A percentile compares a stretch with the other conserved stretches of the same genome.
These are phyloP conservation scores for Diaporthe caulivora DNA, from an alignment of 2,329 filamentous ascomycete genomes.

Conservation along the genomic window DNA sequence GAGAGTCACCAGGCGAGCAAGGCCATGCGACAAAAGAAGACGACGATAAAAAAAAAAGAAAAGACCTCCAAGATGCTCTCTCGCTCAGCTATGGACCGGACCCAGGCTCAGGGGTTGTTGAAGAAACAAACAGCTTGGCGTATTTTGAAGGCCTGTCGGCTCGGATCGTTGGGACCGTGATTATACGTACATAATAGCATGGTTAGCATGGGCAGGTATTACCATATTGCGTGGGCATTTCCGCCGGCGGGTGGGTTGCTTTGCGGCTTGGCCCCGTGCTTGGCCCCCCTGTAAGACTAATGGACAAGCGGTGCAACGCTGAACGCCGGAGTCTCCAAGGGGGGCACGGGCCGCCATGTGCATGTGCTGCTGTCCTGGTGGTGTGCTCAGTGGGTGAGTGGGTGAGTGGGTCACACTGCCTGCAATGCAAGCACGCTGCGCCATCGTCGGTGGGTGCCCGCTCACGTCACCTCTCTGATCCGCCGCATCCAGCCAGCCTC, in stretches of 20 bases:
- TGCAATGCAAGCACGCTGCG: not conserved
- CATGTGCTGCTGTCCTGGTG: slow-evolving; percentile 6
- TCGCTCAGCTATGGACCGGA: not conserved
- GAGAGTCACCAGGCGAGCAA: slow-evolving; percentile 1
- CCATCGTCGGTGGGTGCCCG: slow-evolving; percentile 17
- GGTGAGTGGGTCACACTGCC: too few species aligned
- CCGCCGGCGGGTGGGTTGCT: slow-evolving; percentile 19
- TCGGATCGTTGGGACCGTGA: slow-evolving; percentile 18
- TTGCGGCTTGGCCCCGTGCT: slow-evolving; percentile 25
- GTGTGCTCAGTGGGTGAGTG: slow-evolving; percentile 2
- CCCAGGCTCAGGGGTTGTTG: slow-evolving; percentile 27
- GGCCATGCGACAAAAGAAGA: slow-evolving; percentile 10
- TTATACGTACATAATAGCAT: slow-evolving; percentile 19
- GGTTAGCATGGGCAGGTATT: slow-evolving; percentile 7
- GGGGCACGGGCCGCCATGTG: slow-evolving; percentile 13
- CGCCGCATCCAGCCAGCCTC: slow-evolving; percentile 6
- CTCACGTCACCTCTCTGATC: slow-evolving; percentile 15
- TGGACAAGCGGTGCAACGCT: slow-evolving; percentile 24
- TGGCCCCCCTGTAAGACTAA: slow-evolving; percentile 15
- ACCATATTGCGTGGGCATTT: slow-evolving; percentile 20
- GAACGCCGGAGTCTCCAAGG: not conserved
- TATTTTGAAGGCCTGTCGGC: slow-evolving; percentile 23
- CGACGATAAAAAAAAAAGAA: too few species aligned
- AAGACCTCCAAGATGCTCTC: not conserved
- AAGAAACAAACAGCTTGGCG: slow-evolving; percentile 30